These are phyloP conservation scores for Cucumis hystrix DNA, from an alignment of 306 rosid species.

Conservation along the genomic window DNA sequence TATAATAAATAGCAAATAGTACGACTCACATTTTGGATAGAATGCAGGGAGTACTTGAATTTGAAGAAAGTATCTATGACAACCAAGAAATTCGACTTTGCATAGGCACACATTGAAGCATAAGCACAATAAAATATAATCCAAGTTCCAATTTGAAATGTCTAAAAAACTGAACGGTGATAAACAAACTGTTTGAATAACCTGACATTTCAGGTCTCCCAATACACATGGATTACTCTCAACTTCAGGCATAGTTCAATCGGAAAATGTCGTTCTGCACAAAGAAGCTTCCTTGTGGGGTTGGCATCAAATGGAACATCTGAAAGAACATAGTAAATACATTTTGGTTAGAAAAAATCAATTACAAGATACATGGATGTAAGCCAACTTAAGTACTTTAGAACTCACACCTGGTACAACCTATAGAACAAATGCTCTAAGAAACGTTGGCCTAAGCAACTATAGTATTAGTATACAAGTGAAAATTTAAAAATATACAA, in stretches of 20 bases:
- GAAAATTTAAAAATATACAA: not conserved
- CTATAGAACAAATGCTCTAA: not conserved
- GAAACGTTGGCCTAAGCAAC: not conserved
- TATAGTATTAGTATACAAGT: not conserved
- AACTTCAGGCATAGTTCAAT: slow-evolving; percentile 76
- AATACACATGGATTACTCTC: not conserved
- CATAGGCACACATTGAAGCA: slow-evolving; percentile 8
- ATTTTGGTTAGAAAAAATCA: not conserved
- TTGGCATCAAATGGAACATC: slow-evolving; percentile 99
- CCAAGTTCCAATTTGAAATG: not conserved
- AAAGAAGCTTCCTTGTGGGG: slow-evolving; percentile 74
- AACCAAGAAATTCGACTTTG: not conserved
- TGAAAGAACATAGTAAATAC: not conserved
- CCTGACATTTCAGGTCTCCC: not conserved
- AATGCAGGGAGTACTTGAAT: not conserved
- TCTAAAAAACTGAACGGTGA: slow-evolving; percentile 2
- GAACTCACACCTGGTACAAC: not conserved
- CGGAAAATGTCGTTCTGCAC: slow-evolving; percentile 92
- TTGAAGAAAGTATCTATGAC: not conserved
- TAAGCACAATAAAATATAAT: not conserved
- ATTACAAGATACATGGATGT: not conserved
- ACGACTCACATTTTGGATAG: no score
- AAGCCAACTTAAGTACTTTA: not conserved
- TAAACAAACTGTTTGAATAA: not conserved
- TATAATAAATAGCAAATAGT: not conserved